Evolutionary conservation across 2,329 filamentous ascomycete genomes (phyloP).

Genomic region (Cryoendolithus antarcticus): DNA sequence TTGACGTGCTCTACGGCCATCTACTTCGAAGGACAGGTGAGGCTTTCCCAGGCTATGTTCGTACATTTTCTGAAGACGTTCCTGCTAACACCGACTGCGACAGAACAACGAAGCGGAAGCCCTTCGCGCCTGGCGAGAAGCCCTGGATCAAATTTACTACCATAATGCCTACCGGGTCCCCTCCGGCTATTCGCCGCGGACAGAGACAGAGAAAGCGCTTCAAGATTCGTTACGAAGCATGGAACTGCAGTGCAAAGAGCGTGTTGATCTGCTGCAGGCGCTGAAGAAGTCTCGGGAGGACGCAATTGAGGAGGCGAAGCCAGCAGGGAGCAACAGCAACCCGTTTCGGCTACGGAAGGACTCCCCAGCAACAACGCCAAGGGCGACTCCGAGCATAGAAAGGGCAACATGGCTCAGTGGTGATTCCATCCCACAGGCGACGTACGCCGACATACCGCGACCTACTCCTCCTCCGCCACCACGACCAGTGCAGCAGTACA

Average conservation of each 20-base stretch:
- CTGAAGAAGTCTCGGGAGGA: constrained; percentile 54
- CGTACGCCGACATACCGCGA: constrained; percentile 69
- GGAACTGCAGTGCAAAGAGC: constrained; percentile 85
- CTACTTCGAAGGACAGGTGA: constrained; percentile 86
- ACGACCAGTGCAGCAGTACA: constrained; percentile 11
- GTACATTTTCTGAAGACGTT: not conserved
- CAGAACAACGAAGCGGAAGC: constrained; percentile 88
- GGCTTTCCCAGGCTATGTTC: constrained; percentile 10
- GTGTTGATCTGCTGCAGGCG: constrained; percentile 77
- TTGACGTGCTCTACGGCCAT: constrained; percentile 88
- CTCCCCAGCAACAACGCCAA: constrained; percentile 3
- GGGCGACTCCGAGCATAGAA: constrained; percentile 2
- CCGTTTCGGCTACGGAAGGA: constrained; percentile 4
- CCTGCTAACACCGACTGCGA: constrained; percentile 20
- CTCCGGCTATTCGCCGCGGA: constrained; percentile 55
- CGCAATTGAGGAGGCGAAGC: constrained; percentile 28
- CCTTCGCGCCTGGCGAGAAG: constrained; percentile 76
- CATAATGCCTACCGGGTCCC: constrained; percentile 67
- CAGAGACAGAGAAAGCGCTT: constrained; percentile 72
- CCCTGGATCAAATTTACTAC: constrained; percentile 78
- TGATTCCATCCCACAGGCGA: constrained; percentile 69
- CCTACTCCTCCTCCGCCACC: constrained; percentile 41
- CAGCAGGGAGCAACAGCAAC: constrained; percentile 4
- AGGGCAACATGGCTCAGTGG: constrained; percentile 57
- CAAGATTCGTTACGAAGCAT: constrained; percentile 70